Evolutionary conservation across 2,329 filamentous ascomycete genomes (phyloP).

Genomic region (Paraconiothyrium sp.): DNA sequence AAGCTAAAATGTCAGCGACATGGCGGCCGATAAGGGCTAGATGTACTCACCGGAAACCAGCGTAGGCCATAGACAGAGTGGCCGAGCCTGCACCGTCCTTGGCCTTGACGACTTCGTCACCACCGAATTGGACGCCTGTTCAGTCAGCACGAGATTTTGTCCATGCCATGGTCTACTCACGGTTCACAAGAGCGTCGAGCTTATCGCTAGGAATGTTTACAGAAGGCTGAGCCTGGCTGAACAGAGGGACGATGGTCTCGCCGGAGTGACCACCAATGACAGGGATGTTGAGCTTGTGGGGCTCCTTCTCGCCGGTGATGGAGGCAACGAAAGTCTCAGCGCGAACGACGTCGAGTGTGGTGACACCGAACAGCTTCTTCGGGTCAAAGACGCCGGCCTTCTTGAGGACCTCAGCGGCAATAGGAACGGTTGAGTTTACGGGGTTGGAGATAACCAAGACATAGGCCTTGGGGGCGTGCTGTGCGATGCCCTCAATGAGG

Average conservation of each 20-base stretch:
- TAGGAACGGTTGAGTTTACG: slow-evolving; percentile 98
- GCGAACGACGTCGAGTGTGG: slow-evolving; percentile 96
- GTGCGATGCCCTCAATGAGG: slow-evolving; percentile 85
- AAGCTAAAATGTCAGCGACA: slow-evolving; percentile 66
- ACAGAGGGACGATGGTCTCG: slow-evolving; percentile 96
- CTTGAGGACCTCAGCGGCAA: slow-evolving; percentile 97
- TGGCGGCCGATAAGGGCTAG: background rate
- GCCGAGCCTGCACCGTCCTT: slow-evolving; percentile 92
- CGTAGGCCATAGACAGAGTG: slow-evolving; percentile 94
- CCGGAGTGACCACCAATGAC: slow-evolving; percentile 98
- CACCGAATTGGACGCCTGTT: slow-evolving; percentile 87
- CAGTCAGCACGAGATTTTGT: slow-evolving; percentile 8
- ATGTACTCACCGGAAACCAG: slow-evolving; percentile 80
- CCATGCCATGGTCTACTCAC: slow-evolving; percentile 56
- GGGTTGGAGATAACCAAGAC: slow-evolving; percentile 99
- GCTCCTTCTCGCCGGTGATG: slow-evolving; percentile 82
- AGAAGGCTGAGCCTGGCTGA: slow-evolving; percentile 86
- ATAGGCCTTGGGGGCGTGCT: slow-evolving; percentile 91
- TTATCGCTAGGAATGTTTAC: slow-evolving; percentile 88
- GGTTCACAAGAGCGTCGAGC: slow-evolving; percentile 89
- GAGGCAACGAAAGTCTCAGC: slow-evolving; percentile 95
- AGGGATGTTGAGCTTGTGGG: slow-evolving; percentile 83
- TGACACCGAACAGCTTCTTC: slow-evolving; percentile 97
- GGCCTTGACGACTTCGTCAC: slow-evolving; percentile 95
- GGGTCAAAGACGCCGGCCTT: slow-evolving; percentile 91